These are phyloP conservation scores for Phialocephala subalpina DNA, from an alignment of 2,329 filamentous ascomycete genomes.

Conservation along the genomic window DNA sequence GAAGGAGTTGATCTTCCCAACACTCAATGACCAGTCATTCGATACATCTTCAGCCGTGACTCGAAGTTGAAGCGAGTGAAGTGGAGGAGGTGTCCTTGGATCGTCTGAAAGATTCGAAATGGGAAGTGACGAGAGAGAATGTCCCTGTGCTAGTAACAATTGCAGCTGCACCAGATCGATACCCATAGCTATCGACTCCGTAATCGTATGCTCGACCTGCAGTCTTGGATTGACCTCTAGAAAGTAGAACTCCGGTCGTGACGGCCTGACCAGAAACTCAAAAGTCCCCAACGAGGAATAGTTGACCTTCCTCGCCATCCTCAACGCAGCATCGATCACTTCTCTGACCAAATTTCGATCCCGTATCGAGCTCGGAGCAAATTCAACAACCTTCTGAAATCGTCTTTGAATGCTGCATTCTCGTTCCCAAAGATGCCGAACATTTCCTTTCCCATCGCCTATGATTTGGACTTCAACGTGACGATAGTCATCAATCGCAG, in stretches of 20 bases:
- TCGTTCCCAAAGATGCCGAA: constrained; percentile 52
- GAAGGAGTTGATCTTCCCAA: constrained; percentile 64
- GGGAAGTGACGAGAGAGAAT: constrained; percentile 42
- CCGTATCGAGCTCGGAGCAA: constrained; percentile 71
- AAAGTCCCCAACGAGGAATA: constrained; percentile 70
- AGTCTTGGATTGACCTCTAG: constrained; percentile 42
- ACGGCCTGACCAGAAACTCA: constrained; percentile 66
- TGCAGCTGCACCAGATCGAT: constrained; percentile 46
- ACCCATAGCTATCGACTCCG: constrained; percentile 48
- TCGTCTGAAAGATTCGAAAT: constrained; percentile 43
- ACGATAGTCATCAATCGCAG: constrained; percentile 65
- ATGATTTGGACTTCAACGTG: constrained; percentile 61
- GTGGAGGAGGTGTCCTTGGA: constrained; percentile 42
- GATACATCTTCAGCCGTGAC: constrained; percentile 52
- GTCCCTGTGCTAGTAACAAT: constrained; percentile 47
- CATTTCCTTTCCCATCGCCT: constrained; percentile 58
- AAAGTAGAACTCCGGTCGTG: constrained; percentile 51
- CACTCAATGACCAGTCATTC: constrained; percentile 61
- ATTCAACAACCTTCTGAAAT: constrained; percentile 62
- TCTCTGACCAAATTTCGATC: constrained; percentile 49
- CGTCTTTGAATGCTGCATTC: constrained; percentile 60
- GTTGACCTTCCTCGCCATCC: constrained; percentile 58
- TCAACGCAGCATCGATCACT: constrained; percentile 56
- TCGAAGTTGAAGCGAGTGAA: constrained; percentile 53
- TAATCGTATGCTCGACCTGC: constrained; percentile 44